phyloP scores from a whole-genome alignment of 148 eudicot species.

The Fagopyrum tataricum region DNA sequence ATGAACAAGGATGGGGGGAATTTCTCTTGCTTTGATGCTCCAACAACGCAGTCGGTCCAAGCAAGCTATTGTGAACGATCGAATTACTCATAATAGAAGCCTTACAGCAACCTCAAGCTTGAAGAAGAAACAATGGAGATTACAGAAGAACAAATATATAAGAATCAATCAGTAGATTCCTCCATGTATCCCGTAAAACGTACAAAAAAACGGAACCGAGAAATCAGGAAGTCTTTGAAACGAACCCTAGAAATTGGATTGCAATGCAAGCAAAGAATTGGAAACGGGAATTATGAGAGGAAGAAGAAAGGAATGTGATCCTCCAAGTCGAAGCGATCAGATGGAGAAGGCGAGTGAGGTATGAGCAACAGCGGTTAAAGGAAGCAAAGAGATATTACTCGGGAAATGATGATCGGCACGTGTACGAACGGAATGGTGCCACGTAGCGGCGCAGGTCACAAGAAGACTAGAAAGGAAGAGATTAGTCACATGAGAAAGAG shows the following conservation, averaged over 20 bases:
- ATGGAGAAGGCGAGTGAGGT: constrained; percentile 3
- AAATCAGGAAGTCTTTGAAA: neutral
- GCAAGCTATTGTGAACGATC: constrained; percentile 40
- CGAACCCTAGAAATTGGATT: constrained; percentile 12
- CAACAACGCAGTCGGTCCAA: constrained; percentile 32
- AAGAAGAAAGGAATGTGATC: constrained; percentile 4
- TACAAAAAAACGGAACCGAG: neutral
- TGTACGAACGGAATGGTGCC: neutral
- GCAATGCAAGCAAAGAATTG: constrained; percentile 8
- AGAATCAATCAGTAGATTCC: neutral
- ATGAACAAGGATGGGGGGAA: constrained; percentile 22
- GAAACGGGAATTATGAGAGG: neutral
- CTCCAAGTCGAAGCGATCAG: neutral
- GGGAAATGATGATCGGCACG: neutral
- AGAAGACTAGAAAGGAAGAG: neutral
- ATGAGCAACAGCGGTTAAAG: neutral
- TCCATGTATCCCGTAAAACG: neutral
- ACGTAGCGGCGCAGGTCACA: constrained; percentile 4
- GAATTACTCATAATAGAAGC: constrained; percentile 39
- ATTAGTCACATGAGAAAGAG: neutral
- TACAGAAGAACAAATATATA: neutral
- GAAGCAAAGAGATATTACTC: neutral
- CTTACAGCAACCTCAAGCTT: constrained; percentile 5
- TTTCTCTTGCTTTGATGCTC: constrained; percentile 36
- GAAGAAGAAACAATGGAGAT: neutral